Conservation (phyloP, 805 yeast genomes). For the Peterozyma xylosa region DNA sequence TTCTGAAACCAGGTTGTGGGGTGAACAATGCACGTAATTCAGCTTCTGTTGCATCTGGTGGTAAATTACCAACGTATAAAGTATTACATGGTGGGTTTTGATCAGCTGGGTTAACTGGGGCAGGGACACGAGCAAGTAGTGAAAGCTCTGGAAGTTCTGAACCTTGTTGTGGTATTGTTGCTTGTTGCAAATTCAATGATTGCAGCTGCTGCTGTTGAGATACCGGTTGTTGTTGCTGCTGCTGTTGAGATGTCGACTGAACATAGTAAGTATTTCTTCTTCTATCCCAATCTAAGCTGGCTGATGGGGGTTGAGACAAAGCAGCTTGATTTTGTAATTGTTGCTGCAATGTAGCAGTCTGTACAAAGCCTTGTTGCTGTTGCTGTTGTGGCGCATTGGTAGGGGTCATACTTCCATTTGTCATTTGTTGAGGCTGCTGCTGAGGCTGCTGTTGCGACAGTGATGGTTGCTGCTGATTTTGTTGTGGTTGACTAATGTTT, state of each 20-base stretch:
- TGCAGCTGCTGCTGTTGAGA: conserved; percentile 9
- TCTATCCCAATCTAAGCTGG: conserved; percentile 7
- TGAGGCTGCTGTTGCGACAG: conserved; percentile 8
- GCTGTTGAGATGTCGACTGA: conserved; percentile 6
- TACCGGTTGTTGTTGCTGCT: conserved; percentile 10
- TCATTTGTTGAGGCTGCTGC: conserved; percentile 14
- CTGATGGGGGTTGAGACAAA: neutral
- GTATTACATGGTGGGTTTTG: conserved; percentile 99
- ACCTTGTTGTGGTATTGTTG: conserved; percentile 14
- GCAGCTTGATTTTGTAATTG: neutral
- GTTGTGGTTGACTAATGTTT: conserved; percentile 3
- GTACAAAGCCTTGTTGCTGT: neutral
- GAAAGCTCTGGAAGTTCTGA: conserved; percentile 49
- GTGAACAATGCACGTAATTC: conserved; percentile 84
- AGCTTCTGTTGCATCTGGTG: conserved; percentile 93
- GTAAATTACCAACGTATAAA: conserved; percentile 91
- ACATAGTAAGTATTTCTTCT: conserved; percentile 6
- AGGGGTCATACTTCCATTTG: too few relatives aligned
- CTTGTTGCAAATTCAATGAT: conserved; percentile 3
- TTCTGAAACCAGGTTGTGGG: conserved; percentile 85
- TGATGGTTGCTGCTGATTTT: conserved; percentile 13
- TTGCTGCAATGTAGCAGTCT: neutral
- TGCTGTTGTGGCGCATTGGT: neutral
- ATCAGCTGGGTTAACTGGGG: conserved; percentile 97
- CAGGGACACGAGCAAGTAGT: conserved; percentile 71